These are phyloP conservation scores for Sorghum bicolor DNA, from an alignment of 176 grass and related monocot species.

Conservation along the genomic window Sorghum_bicolor_NCBIv3 NC_012873.2:63407501-63408000, in stretches of 20 bases:
- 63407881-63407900: not conserved
- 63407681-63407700: constrained; percentile 21
- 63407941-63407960: not conserved
- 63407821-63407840: not conserved
- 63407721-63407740: not conserved
- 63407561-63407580: not conserved
- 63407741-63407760: constrained; percentile 11
- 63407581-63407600: not conserved
- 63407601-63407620: not conserved
- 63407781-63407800: not conserved
- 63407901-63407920: not conserved
- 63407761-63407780: not conserved
- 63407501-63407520: constrained; percentile 27
- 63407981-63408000: not conserved
- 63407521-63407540: constrained; percentile 29
- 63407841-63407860: not conserved
- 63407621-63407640: constrained; percentile 4
- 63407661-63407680: not conserved
- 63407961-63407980: not conserved
- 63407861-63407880: not conserved
- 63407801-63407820: not conserved
- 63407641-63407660: not conserved
- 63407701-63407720: not conserved
- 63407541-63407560: constrained; percentile 23
- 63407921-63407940: not conserved